A percentile compares a stretch with the other conserved stretches of the same genome.
These are phyloP conservation scores for Hanseniaspora occidentalis DNA, from an alignment of 805 yeast species.

Conservation along the genomic window DNA sequence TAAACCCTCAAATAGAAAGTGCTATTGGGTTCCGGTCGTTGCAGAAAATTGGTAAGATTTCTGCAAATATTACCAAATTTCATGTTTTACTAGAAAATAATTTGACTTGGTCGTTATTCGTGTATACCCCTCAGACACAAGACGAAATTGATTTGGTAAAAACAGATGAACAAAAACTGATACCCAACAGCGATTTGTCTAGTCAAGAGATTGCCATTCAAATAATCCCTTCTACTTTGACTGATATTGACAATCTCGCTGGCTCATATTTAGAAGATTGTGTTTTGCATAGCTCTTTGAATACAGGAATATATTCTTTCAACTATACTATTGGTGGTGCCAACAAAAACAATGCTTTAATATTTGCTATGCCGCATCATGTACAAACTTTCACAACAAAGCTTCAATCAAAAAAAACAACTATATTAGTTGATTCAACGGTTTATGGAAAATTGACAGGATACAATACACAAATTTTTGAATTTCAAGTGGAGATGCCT, in stretches of 20 bases:
- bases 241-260: slow-evolving; percentile 44
- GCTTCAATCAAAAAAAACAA: slow-evolving; percentile 12
- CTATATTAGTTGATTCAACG: slow-evolving; percentile 32
- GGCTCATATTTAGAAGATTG: slow-evolving; percentile 47
- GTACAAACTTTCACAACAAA: slow-evolving; percentile 29
- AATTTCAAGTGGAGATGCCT: slow-evolving; percentile 33
- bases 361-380: slow-evolving; percentile 65
- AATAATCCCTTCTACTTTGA: slow-evolving; percentile 37
- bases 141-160: slow-evolving; percentile 5
- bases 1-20: slow-evolving; percentile 44
- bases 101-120: slow-evolving; percentile 46
- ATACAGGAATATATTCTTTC: slow-evolving; percentile 30
- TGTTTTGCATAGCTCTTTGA: slow-evolving; percentile 30
- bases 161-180: slow-evolving; percentile 12
- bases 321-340: slow-evolving; percentile 36
- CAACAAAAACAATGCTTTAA: slow-evolving; percentile 30
- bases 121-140: neutral
- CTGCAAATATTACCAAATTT: slow-evolving; percentile 40
- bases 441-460: slow-evolving; percentile 37
- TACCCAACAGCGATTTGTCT: slow-evolving; percentile 10
- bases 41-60: slow-evolving; percentile 26
- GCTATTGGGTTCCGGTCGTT: slow-evolving; percentile 52
- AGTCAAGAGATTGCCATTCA: slow-evolving; percentile 31
- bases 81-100: slow-evolving; percentile 40
- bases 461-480: slow-evolving; percentile 29